A percentile compares a stretch with the other conserved stretches of the same genome.
Evolutionary conservation across 2,329 filamentous ascomycete genomes (phyloP).

Genomic region (Botryotinia narcissicola): DNA sequence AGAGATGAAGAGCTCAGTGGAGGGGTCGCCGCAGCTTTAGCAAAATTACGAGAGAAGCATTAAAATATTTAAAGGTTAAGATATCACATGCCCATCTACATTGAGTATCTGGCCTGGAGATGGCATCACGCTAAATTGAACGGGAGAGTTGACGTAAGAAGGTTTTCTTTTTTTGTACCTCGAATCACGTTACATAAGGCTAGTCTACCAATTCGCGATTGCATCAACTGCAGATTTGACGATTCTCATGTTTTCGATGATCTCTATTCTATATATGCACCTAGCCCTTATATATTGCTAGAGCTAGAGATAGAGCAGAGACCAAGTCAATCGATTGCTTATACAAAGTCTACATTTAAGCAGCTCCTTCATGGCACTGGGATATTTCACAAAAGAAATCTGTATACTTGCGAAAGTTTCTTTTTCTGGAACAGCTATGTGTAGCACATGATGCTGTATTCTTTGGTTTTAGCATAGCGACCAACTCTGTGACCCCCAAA

Average conservation of each 20-base stretch:
- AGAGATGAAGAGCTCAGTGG: conserved; percentile 50
- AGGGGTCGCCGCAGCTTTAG: conserved; percentile 60
- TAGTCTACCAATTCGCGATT: not conserved
- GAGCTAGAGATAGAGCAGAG: not conserved
- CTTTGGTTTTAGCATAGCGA: not conserved
- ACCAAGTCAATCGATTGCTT: not conserved
- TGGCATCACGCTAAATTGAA: not conserved
- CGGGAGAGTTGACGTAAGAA: not conserved
- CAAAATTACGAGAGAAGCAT: conserved; percentile 44
- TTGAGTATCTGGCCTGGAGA: not conserved
- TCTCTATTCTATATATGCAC: not conserved
- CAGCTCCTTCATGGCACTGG: not conserved
- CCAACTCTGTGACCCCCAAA: not conserved
- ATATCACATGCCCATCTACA: not conserved
- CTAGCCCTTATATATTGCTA: not conserved
- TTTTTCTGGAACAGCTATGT: not conserved
- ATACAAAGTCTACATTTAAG: not conserved
- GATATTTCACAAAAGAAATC: not conserved
- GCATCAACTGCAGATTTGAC: not conserved
- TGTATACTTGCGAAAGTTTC: not conserved
- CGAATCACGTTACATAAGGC: not conserved
- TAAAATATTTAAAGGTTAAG: not conserved
- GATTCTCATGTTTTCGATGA: not conserved
- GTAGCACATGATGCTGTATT: not conserved
- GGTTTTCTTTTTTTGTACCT: not conserved